Evolutionary conservation across 2,329 filamentous ascomycete species (phyloP), one percentile per base, ranked within the genome.

Genomic region (Cercospora sp.): DNA sequence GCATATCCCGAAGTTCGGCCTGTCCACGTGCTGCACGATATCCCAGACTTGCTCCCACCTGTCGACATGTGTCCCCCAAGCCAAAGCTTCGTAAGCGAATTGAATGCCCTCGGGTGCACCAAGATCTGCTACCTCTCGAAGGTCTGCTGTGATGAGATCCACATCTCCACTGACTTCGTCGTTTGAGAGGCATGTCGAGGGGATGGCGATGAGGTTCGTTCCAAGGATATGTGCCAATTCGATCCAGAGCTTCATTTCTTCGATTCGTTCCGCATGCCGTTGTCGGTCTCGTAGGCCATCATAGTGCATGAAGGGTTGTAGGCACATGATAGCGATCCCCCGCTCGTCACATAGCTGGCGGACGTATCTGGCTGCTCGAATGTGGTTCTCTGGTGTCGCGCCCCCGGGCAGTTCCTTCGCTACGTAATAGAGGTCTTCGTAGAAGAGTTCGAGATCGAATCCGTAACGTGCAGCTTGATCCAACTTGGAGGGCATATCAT

Each of bases 281-380:
- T 79, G 73, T 9, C 90, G 83, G 78, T 93, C 88, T 5, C 88
- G 68, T 0, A 93, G 83, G 1, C 91, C 92, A 72, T 94, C 92
- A 79, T 91, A 93, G 79, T 92, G 87, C 81, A 87, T 86, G 77
- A 94, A 94, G 0, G 92, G 92, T 75, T 93, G 91, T 0, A 94
- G 84, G 69, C 88, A 89, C 72, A 92, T 83, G 72, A 92, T 86
- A 9, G 81, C 74, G 23, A 92, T 83, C 33, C 77, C 78, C 28
- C 87, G 83, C 2, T 82, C 80, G 26, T 82, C 78, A 78, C 89
- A 91, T 53, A 92, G 82, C 0, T 79, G 75, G 28, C 82, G 83
- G 67, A 91, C 85, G 60, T 84, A 79, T 3, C 79, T 76, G 28
- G 91, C 89, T 1, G 90, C 90, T 5, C 81, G 75, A 20, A 91